Percentiles rank a stretch among this genome's conserved stretches.
phyloP scores from a whole-genome alignment of 2,329 filamentous ascomycete species.

The Bretziella fagacearum region DNA sequence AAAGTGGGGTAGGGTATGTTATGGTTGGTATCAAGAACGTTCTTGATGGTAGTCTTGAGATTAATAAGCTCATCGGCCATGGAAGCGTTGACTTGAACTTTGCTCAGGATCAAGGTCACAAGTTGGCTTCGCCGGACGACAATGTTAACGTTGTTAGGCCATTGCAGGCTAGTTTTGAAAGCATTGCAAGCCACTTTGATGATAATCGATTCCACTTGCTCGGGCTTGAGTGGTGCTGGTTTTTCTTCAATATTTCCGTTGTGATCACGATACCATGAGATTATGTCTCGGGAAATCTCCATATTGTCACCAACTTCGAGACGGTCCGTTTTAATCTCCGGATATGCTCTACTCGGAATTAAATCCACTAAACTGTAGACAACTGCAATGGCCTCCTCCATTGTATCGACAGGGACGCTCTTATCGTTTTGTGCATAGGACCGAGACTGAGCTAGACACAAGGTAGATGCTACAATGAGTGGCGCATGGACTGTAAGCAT shows the following conservation, averaged over 20 bases:
- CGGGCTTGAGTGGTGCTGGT: constrained; percentile 39
- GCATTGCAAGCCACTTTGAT: constrained; percentile 37
- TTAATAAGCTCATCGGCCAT: constrained; percentile 3
- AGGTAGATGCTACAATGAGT: constrained; percentile 49
- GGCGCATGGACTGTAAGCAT: constrained; percentile 82
- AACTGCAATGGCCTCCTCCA: constrained; percentile 28
- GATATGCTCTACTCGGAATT: constrained; percentile 47
- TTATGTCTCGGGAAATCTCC: constrained; percentile 43
- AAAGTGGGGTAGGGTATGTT: constrained; percentile 40
- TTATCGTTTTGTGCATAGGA: neutral
- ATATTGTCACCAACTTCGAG: constrained; percentile 15
- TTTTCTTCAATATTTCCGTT: constrained; percentile 51
- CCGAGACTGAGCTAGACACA: constrained; percentile 17
- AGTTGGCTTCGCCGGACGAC: constrained; percentile 42
- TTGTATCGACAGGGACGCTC: constrained; percentile 6
- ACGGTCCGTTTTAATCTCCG: constrained; percentile 16
- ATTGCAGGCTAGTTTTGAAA: constrained; percentile 30
- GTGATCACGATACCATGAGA: constrained; percentile 50
- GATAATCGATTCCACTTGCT: constrained; percentile 39
- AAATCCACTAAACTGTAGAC: constrained; percentile 42
- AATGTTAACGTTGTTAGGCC: constrained; percentile 27
- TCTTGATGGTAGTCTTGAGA: constrained; percentile 20
- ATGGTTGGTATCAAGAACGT: constrained; percentile 28
- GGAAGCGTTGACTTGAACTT: constrained; percentile 21
- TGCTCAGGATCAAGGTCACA: constrained; percentile 39